Evolutionary conservation across 2,329 filamentous ascomycete species (phyloP).

Genomic region (Fusarium duplospermum): DNA sequence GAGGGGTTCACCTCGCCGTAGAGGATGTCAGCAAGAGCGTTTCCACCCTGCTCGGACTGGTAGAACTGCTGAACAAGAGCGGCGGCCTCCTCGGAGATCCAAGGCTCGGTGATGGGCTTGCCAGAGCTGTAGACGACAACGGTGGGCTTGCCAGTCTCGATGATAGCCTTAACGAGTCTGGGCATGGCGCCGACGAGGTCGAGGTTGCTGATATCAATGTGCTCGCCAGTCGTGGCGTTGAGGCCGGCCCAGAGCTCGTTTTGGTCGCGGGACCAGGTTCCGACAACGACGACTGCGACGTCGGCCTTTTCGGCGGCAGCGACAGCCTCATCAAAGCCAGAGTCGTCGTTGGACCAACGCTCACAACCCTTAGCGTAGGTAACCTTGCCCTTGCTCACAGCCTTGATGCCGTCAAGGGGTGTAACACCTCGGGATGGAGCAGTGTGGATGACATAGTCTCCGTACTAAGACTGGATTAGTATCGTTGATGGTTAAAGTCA

Average conservation of each 20-base stretch:
- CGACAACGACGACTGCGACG: slow-evolving; percentile 78
- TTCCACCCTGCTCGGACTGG: slow-evolving; percentile 74
- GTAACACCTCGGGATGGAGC: slow-evolving; percentile 75
- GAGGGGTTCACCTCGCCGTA: slow-evolving; percentile 74
- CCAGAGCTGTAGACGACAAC: slow-evolving; percentile 76
- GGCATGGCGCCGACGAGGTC: slow-evolving; percentile 78
- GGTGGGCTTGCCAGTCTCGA: slow-evolving; percentile 74
- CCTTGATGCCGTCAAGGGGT: slow-evolving; percentile 75
- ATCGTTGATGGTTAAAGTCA: background rate
- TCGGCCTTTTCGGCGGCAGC: slow-evolving; percentile 73
- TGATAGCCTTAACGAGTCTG: slow-evolving; percentile 73
- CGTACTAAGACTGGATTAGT: slow-evolving; percentile 59
- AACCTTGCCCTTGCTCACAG: slow-evolving; percentile 68
- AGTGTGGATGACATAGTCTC: slow-evolving; percentile 77
- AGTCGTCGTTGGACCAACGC: slow-evolving; percentile 77
- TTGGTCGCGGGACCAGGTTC: slow-evolving; percentile 81
- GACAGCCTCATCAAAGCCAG: slow-evolving; percentile 75
- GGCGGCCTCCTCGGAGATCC: slow-evolving; percentile 74
- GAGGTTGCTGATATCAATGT: slow-evolving; percentile 73
- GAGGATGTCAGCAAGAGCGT: slow-evolving; percentile 74
- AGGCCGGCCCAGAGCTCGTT: slow-evolving; percentile 75
- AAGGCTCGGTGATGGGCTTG: slow-evolving; percentile 78
- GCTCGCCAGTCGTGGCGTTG: slow-evolving; percentile 81
- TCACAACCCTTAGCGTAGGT: slow-evolving; percentile 78
- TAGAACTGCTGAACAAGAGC: slow-evolving; percentile 82